phyloP scores from a whole-genome alignment of 2,329 filamentous ascomycete genomes.

The Apiospora malaysiana region DNA sequence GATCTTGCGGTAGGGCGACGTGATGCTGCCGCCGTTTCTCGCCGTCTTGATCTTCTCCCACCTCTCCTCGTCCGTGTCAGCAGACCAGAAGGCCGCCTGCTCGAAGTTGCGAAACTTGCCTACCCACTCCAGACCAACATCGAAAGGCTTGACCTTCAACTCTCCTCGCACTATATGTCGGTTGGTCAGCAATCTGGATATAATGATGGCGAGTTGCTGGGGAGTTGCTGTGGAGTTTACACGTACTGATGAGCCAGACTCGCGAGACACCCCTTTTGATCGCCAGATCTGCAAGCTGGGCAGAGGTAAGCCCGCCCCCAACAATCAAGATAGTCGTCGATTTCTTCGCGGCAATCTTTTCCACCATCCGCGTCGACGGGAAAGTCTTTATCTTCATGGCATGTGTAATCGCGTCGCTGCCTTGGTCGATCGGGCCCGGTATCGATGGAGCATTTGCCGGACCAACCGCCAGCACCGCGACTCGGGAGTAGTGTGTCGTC shows the following conservation, averaged over 20 bases:
- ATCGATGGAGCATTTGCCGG: constrained; percentile 65
- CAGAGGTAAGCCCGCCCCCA: constrained; percentile 77
- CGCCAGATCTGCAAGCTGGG: constrained; percentile 73
- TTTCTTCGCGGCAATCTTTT: constrained; percentile 55
- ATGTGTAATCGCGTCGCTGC: constrained; percentile 55
- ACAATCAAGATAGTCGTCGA: constrained; percentile 72
- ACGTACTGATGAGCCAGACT: constrained; percentile 66
- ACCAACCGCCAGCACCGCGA: constrained; percentile 74
- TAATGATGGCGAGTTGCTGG: background rate
- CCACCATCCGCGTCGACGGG: constrained; percentile 57
- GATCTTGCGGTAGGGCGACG: constrained; percentile 70
- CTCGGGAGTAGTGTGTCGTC: constrained; percentile 59
- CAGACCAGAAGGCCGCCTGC: constrained; percentile 78
- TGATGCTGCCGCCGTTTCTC: constrained; percentile 78
- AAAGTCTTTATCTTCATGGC: constrained; percentile 67
- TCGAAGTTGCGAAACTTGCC: constrained; percentile 81
- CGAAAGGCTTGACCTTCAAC: constrained; percentile 74
- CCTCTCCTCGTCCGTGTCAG: constrained; percentile 73
- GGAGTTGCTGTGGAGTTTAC: background rate
- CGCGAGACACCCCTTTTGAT: constrained; percentile 68
- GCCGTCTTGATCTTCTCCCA: constrained; percentile 69
- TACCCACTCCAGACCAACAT: constrained; percentile 79
- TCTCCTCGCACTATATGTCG: constrained; percentile 56
- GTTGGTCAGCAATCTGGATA: background rate
- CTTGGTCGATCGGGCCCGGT: constrained; percentile 38